phyloP scores from a whole-genome alignment of 495 filamentous ascomycete species.

The Trichoderma orchidacearum region DNA sequence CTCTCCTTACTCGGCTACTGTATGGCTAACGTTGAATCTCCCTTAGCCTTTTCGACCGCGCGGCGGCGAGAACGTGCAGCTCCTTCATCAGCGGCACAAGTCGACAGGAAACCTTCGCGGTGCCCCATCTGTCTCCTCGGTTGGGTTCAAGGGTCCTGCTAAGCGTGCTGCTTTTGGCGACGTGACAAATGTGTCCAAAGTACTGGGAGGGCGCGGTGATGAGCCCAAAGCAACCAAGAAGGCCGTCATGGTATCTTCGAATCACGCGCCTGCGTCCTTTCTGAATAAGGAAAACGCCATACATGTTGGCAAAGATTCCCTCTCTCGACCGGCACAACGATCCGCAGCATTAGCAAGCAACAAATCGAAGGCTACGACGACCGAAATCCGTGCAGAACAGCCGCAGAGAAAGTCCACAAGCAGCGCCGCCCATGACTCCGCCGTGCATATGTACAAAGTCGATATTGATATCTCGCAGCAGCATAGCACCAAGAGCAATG shows the following conservation, averaged over 20 bases:
- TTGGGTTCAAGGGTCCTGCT: constrained; percentile 48
- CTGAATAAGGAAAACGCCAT: constrained; percentile 1
- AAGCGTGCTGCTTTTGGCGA: constrained; percentile 73
- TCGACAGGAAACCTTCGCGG: constrained; percentile 56
- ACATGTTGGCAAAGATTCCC: constrained; percentile 13
- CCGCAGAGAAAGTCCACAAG: neutral
- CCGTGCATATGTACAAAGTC: neutral
- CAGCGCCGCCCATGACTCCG: neutral
- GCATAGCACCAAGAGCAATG: neutral
- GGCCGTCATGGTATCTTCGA: neutral
- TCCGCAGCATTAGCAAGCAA: neutral
- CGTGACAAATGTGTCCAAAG: constrained; percentile 56
- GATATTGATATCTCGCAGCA: neutral
- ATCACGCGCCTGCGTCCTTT: neutral
- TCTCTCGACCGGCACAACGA: constrained; percentile 53
- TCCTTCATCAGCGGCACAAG: constrained; percentile 68
- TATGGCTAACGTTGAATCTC: neutral
- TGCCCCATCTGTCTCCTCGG: constrained; percentile 21
- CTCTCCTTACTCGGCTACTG: neutral
- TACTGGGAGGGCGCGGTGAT: constrained; percentile 20
- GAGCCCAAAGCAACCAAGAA: constrained; percentile 21
- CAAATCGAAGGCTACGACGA: neutral
- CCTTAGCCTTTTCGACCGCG: neutral
- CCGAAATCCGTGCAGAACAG: neutral
- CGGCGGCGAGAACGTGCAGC: constrained; percentile 53